Percentiles rank a stretch among this genome's conserved stretches.
These are phyloP conservation scores for Murraya koenigii DNA, from an alignment of 345 rosid species.

Conservation along the genomic window DNA sequence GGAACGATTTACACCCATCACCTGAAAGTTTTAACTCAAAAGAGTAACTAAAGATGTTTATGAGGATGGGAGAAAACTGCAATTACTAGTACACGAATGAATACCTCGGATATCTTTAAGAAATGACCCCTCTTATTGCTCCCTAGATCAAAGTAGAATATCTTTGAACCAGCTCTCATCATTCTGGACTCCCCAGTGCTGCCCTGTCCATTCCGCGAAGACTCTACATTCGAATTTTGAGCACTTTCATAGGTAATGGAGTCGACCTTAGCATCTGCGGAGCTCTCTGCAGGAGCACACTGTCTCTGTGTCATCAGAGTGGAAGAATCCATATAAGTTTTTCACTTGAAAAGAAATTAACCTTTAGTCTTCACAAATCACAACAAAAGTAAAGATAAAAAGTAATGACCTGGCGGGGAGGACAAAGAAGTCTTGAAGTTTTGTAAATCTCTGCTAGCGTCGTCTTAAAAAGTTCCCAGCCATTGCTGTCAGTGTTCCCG, in stretches of 20 bases:
- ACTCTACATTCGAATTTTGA: neutral
- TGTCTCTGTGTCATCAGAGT: neutral
- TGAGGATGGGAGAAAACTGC: neutral
- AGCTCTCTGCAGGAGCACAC: neutral
- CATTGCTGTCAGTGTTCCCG: neutral
- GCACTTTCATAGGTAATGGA: neutral
- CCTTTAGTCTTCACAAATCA: neutral
- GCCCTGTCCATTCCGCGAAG: neutral
- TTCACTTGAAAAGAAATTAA: neutral
- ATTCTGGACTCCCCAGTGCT: neutral
- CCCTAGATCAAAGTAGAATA: conserved; percentile 9
- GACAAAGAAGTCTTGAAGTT: neutral
- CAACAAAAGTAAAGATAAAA: neutral
- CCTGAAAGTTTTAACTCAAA: neutral
- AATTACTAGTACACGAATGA: neutral
- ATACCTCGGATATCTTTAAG: conserved; percentile 8
- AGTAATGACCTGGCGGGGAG: neutral
- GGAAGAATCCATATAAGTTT: neutral
- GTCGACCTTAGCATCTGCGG: neutral
- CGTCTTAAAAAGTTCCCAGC: conserved; percentile 8
- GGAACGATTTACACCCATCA: neutral
- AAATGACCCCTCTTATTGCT: conserved; percentile 2
- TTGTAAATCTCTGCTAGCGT: neutral
- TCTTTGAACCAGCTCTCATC: conserved; percentile 1
- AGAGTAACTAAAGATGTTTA: neutral